A percentile compares a stretch with the other conserved stretches of the same genome.
phyloP scores from a whole-genome alignment of 169 alveolate genomes.

The Eimeria tenella region DNA sequence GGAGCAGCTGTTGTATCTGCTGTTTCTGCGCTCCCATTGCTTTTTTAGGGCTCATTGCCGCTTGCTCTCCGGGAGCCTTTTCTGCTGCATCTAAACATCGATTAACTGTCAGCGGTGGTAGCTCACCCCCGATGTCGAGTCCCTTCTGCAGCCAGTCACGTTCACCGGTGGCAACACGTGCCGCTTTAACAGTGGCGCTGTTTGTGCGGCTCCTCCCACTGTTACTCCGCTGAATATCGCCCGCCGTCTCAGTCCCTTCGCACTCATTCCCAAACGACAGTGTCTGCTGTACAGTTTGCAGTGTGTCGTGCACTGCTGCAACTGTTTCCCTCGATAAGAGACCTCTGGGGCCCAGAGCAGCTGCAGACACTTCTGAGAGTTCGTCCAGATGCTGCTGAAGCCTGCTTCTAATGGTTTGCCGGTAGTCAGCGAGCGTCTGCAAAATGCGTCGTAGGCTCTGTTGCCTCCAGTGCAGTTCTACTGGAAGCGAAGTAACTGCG shows the following conservation, averaged over 20 bases:
- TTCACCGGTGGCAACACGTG: background rate
- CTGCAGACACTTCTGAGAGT: slow-evolving; percentile 61
- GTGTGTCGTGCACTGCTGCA: slow-evolving; percentile 73
- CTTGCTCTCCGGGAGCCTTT: background rate
- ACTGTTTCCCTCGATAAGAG: slow-evolving; percentile 74
- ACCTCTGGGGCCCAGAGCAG: slow-evolving; percentile 64
- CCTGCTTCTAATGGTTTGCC: slow-evolving; percentile 18
- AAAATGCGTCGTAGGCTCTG: slow-evolving; percentile 76
- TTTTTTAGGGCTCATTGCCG: background rate
- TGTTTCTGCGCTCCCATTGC: background rate
- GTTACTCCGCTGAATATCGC: background rate
- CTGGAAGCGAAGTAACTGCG: slow-evolving; percentile 77
- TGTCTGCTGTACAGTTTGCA: slow-evolving; percentile 75
- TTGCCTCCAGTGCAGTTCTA: slow-evolving; percentile 82
- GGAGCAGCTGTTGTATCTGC: slow-evolving; percentile 11
- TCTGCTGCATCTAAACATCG: background rate
- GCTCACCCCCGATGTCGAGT: background rate
- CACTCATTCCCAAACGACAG: slow-evolving; percentile 43
- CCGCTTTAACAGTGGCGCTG: background rate
- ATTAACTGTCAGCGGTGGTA: slow-evolving; percentile 12
- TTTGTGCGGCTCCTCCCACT: background rate
- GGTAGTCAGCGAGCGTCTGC: slow-evolving; percentile 60
- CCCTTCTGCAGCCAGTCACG: slow-evolving; percentile 53
- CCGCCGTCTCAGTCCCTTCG: slow-evolving; percentile 2
- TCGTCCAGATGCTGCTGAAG: slow-evolving; percentile 67